Evolutionary conservation across 257 asterid genomes (phyloP), one percentile per base, ranked within the genome.

Genomic region (Lycium ferocissimum): DNA sequence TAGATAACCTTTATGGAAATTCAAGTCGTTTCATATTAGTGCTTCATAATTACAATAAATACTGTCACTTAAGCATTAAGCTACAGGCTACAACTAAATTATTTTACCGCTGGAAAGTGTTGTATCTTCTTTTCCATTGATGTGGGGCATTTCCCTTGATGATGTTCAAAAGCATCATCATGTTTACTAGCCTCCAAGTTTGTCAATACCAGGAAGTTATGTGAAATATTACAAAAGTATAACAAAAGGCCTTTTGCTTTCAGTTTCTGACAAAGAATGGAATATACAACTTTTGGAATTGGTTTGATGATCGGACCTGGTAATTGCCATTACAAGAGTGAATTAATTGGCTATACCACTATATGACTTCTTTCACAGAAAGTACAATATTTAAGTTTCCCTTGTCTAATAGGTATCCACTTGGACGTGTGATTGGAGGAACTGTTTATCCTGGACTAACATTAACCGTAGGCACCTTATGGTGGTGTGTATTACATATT

Each of bases 291-390:
- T 96, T 96, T 87, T 96, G 99, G 99, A 96, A 94, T 78, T 96
- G 98, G 98, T 96, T 96, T 91, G 99, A 96, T 79, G 98, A 96
- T 88, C 96, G 98, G 59, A 96, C 99, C 86, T 96, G 99, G 99
- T 96, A 94, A 91, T 65, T 65, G 18, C 80, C 85, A 65, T 14
- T 78, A 5, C 13, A 37, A 26, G 82, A 49, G 33, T 78, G 82
- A 78, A 38, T 78, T 78, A 47, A 38, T 51, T 82, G 6, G 17
- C 65, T 40, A 40, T 40, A 40, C 43, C 43, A 40, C 43, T 40
- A 40, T 40, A 5, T 40, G 43, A 1, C 1, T 40, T 40, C 3
- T 40, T 40, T 40, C 43, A 40, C 65, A 6, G 22, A 40, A 40
- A 40, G 5, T 40, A 58, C 65, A 58, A 58, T 18, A 22, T 17